phyloP scores from a whole-genome alignment of 176 grass and related monocot genomes.

The Rhynchospora pubera region DNA sequence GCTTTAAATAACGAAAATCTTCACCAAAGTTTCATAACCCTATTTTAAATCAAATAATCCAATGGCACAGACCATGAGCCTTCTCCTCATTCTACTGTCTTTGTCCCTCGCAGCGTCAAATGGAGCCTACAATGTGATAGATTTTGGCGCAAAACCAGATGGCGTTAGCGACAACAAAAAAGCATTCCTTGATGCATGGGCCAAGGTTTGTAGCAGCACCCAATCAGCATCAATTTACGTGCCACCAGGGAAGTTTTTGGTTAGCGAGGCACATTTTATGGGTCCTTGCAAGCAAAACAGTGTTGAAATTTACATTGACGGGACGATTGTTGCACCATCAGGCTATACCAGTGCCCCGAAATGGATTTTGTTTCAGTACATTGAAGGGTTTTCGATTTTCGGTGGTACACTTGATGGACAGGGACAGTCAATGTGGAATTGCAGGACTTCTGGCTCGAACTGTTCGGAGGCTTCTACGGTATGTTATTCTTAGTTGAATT shows the following conservation, averaged over 20 bases:
- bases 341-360: background rate
- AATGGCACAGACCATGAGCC: background rate
- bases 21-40: background rate
- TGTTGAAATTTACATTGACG: constrained; percentile 32
- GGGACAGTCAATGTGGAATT: constrained; percentile 39
- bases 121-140: constrained; percentile 36
- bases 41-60: background rate
- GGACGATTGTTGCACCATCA: constrained; percentile 37
- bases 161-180: constrained; percentile 21
- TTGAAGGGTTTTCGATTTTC: constrained; percentile 40
- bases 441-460: constrained; percentile 29
- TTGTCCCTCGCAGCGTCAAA: background rate
- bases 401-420: constrained; percentile 44
- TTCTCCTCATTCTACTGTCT: background rate
- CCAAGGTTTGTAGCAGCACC: constrained; percentile 21
- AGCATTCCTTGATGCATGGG: constrained; percentile 43
- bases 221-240: constrained; percentile 37
- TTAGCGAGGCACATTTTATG: constrained; percentile 34
- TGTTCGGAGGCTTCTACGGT: constrained; percentile 41
- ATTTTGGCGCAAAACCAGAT: constrained; percentile 42
- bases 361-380: constrained; percentile 63
- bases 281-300: constrained; percentile 41
- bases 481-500: background rate
- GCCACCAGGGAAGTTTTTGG: constrained; percentile 36
- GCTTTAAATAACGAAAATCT: background rate